Percentiles rank a stretch among this genome's conserved stretches.
Evolutionary conservation across 805 yeast species (phyloP).

Genomic region (Spencermartinsiella europaea): DNA sequence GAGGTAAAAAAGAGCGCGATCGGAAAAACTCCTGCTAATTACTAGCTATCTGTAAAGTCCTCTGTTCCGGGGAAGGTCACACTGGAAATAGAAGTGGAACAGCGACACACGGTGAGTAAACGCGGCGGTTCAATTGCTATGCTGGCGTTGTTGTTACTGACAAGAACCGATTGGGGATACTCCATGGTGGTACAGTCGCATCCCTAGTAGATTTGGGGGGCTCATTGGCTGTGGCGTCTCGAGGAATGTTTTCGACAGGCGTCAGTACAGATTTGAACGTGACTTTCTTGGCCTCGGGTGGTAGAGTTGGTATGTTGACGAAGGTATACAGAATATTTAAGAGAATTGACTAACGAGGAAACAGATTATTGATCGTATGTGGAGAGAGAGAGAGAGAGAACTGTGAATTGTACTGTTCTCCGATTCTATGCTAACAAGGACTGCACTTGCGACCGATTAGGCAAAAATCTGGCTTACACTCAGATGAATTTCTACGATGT

Average conservation of each 20-base stretch:
- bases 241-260: constrained; percentile 39
- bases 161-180: constrained; percentile 35
- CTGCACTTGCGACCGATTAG: constrained; percentile 33
- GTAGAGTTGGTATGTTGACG: constrained; percentile 26
- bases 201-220: constrained; percentile 40
- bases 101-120: constrained; percentile 31
- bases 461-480: constrained; percentile 39
- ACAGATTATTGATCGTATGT: too few species aligned
- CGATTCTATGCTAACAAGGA: too few species aligned
- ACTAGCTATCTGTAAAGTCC: constrained; percentile 25
- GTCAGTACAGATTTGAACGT: constrained; percentile 39
- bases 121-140: not conserved
- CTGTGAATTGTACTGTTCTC: too few species aligned
- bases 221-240: constrained; percentile 38
- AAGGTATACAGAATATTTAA: not conserved
- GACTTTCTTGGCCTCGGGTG: constrained; percentile 37
- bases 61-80: constrained; percentile 34
- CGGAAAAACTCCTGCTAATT: constrained; percentile 3
- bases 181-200: constrained; percentile 41
- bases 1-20: too few species aligned
- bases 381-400: too few species aligned
- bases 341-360: not conserved
- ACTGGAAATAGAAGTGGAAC: constrained; percentile 30
- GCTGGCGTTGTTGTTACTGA: not conserved
- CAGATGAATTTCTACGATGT: constrained; percentile 31